Percentiles rank a stretch among this genome's conserved stretches.
These are phyloP conservation scores for Chrysoporthe deuterocubensis DNA, from an alignment of 2,329 filamentous ascomycete genomes.

Conservation along the genomic window DNA sequence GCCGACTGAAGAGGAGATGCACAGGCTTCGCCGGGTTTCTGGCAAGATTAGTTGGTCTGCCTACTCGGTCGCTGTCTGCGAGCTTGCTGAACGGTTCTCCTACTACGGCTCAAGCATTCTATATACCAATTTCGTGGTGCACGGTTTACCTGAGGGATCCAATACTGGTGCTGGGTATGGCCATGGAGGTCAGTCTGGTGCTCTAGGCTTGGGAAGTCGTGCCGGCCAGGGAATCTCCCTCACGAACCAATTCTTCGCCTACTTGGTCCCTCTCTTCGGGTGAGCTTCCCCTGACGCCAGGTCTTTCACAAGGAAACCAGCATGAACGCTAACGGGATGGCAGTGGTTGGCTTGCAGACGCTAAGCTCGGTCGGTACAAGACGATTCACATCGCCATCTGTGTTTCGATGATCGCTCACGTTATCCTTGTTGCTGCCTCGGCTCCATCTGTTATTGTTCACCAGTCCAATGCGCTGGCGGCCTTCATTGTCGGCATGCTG, in stretches of 20 bases:
- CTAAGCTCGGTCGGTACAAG: constrained; percentile 73
- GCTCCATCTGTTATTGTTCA: constrained; percentile 65
- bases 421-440: constrained; percentile 68
- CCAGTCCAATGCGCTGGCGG: constrained; percentile 61
- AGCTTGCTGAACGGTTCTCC: constrained; percentile 76
- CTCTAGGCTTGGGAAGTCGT: constrained; percentile 61
- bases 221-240: constrained; percentile 53
- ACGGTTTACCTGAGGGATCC: constrained; percentile 56
- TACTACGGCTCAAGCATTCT: constrained; percentile 75
- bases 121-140: constrained; percentile 69
- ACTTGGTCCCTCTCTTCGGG: constrained; percentile 37
- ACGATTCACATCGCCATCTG: constrained; percentile 72
- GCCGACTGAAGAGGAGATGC: constrained; percentile 66
- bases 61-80: constrained; percentile 73
- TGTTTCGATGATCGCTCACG: constrained; percentile 68
- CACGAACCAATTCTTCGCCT: constrained; percentile 48
- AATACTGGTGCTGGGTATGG: constrained; percentile 53
- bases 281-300: constrained; percentile 36
- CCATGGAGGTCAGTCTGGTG: constrained; percentile 48
- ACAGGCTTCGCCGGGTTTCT: constrained; percentile 65
- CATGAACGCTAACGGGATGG: not conserved
- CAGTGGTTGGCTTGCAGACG: constrained; percentile 65
- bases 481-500: constrained; percentile 69
- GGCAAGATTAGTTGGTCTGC: constrained; percentile 67
- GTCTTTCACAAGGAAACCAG: constrained; percentile 27